A percentile compares a stretch with the other conserved stretches of the same genome.
phyloP scores from a whole-genome alignment of 176 grass and related monocot species.

The Musa schizocarpa region DNA sequence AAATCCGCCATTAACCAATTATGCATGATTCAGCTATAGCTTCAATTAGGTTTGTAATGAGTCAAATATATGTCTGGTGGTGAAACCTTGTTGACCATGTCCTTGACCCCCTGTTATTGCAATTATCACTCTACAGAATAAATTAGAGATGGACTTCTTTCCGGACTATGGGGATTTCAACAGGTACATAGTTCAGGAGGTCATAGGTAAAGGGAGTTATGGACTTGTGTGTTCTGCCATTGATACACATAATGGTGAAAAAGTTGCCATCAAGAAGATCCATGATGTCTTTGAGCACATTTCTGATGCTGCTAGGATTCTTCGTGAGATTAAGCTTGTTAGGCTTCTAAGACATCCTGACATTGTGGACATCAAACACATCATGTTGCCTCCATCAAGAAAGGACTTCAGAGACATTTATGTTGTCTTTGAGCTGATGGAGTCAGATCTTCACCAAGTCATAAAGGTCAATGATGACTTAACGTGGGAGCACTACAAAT shows the following conservation, averaged over 20 bases:
- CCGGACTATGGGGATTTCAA: not conserved
- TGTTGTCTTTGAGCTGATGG: not conserved
- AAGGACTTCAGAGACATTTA: not conserved
- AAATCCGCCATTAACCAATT: not conserved
- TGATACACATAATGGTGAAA: constrained; percentile 1
- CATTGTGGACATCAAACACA: constrained; percentile 1
- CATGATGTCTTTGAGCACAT: not conserved
- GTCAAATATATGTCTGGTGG: not conserved
- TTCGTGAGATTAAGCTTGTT: constrained; percentile 1
- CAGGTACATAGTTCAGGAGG: constrained; percentile 3
- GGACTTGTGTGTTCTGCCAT: not conserved
- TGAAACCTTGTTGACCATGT: not conserved
- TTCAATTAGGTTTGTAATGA: not conserved
- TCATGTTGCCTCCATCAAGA: constrained; percentile 1
- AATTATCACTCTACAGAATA: constrained; percentile 3
- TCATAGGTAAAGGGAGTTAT: not conserved
- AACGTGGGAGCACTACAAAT: not conserved
- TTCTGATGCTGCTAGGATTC: not conserved
- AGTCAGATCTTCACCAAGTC: constrained; percentile 4
- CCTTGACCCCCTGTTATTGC: not conserved
- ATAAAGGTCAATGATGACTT: not conserved
- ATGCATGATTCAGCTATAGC: not conserved
- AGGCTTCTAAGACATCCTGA: constrained; percentile 2
- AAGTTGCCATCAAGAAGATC: not conserved
- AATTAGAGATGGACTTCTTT: not conserved